Base-by-base conservation (phyloP, 768 basidiomycete species). In the Pisolithus microcarpus region DNA sequence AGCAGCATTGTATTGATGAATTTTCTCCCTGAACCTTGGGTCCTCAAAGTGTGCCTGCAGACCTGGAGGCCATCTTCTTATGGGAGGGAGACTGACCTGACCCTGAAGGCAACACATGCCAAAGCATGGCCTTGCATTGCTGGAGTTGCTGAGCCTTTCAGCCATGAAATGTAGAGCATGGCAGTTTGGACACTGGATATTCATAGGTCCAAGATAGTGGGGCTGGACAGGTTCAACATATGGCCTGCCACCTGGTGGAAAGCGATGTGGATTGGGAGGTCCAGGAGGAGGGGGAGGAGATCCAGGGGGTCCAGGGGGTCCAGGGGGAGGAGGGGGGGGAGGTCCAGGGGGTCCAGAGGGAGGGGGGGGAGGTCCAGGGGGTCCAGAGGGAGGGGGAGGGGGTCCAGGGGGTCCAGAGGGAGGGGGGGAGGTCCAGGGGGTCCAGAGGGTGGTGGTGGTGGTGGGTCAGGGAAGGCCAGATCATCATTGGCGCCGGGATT, bases 1-100 rank as follows among this genome's bases (percentile, higher is more conserved):
- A 2, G 73, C 66, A 28, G 56, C 49, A 53, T 75, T 74, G 51
- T 74, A 73, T 49, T 63, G 61, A 18, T 66, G 64, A 9, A 74
- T 72, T 26, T 73, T 53, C 9, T 62, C 47, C 0, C 62, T 54
- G 51, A 73, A 72, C 3, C 11, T 19, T 46, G 56, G 52, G 21
- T 53, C 34, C 1, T 44, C 38, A 26, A 54, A 56, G 4, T 60
- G 55, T 10, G 31, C 7, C 4, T 37, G 49, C 18, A 60, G 44
- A n/a, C n/a, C 36, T 34, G 23, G 19, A 8, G 52, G 65, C 21
- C 56, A 57, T 16, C 52, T 26, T 28, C 31, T 50, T 13, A 64
- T 39, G 2, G 38, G 43, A 2, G 46, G 52, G 16, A 67, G 59
- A 11, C 26, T 19, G 26, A 68, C 58, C 48, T 66, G 56, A 0